Evolutionary conservation across 345 rosid genomes (phyloP).

Genomic region (Salix udensis): DNA sequence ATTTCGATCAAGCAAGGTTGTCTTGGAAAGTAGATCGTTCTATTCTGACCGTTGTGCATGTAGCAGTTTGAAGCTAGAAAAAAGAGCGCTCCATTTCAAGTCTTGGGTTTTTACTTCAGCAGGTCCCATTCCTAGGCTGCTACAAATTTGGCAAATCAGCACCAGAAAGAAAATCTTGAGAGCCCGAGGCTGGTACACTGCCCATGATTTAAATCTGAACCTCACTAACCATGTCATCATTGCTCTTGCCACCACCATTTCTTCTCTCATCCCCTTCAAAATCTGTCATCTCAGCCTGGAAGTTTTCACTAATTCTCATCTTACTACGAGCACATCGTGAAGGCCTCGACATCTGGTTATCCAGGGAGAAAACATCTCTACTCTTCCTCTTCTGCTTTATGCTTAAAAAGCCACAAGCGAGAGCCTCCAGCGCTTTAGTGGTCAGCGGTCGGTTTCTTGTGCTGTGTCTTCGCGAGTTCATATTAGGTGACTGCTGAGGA

Average conservation of each 20-base stretch:
- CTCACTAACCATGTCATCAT: constrained; percentile 1
- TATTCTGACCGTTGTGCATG: background rate
- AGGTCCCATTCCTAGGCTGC: background rate
- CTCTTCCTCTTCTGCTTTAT: constrained; percentile 45
- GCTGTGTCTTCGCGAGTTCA: constrained; percentile 45
- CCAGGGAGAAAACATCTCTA: constrained; percentile 27
- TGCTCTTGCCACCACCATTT: constrained; percentile 9
- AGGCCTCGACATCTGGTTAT: constrained; percentile 31
- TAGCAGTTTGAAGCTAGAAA: background rate
- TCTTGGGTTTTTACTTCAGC: background rate
- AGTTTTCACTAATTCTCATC: constrained; percentile 8
- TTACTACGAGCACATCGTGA: constrained; percentile 31
- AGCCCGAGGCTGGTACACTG: background rate
- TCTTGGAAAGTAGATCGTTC: background rate
- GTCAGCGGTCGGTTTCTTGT: constrained; percentile 53
- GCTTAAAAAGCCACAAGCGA: constrained; percentile 48
- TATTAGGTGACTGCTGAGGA: constrained; percentile 20
- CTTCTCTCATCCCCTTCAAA: constrained; percentile 9
- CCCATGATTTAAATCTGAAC: background rate
- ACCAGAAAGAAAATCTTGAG: background rate
- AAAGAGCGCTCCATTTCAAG: background rate
- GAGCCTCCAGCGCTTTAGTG: constrained; percentile 56
- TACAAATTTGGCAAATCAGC: background rate
- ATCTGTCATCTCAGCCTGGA: constrained; percentile 3
- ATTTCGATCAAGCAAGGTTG: background rate